phyloP scores from a whole-genome alignment of 176 grass and related monocot genomes.

The Tillandsia fasciculata region DNA sequence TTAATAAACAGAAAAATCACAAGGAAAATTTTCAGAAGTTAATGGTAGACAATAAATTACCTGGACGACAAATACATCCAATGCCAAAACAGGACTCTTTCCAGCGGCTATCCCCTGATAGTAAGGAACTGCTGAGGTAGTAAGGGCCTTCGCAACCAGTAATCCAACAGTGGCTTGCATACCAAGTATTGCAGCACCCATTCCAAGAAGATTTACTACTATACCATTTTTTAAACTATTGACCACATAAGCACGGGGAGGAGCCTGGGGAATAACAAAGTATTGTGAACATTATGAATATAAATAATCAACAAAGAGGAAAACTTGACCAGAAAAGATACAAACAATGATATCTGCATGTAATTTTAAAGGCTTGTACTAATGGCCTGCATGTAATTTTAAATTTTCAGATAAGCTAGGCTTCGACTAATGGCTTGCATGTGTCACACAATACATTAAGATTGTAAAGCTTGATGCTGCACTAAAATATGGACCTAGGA shows the following conservation, averaged over 20 bases:
- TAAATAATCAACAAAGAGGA: neutral
- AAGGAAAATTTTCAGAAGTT: constrained; percentile 3
- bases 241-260: constrained; percentile 58
- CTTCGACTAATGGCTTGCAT: too few relatives aligned
- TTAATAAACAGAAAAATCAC: neutral
- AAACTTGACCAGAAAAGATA: neutral
- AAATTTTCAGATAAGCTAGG: neutral
- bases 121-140: constrained; percentile 60
- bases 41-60: constrained; percentile 19
- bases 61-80: constrained; percentile 88
- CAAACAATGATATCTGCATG: neutral
- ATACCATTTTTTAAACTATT: constrained; percentile 72
- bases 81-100: constrained; percentile 71
- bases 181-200: constrained; percentile 76
- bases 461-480: too few relatives aligned
- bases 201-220: constrained; percentile 66
- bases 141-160: constrained; percentile 75
- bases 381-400: neutral
- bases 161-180: constrained; percentile 78
- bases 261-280: constrained; percentile 46
- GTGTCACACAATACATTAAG: too few relatives aligned
- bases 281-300: neutral
- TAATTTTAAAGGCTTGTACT: neutral
- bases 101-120: constrained; percentile 67
- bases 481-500: too few relatives aligned